These are phyloP conservation scores for Eucalyptus cladocalyx DNA, from an alignment of 345 rosid genomes.

Conservation along the genomic window DNA sequence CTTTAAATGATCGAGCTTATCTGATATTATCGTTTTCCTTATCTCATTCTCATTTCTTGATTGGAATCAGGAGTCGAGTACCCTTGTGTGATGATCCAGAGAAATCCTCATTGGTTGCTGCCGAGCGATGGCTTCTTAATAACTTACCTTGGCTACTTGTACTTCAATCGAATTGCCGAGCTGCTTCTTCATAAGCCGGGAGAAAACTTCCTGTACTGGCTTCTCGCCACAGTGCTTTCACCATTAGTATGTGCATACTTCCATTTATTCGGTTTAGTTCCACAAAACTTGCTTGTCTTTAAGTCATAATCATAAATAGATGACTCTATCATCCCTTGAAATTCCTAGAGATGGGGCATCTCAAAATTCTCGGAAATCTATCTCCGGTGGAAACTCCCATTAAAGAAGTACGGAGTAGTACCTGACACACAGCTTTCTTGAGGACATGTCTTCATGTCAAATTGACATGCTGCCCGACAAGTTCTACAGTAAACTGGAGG, in stretches of 20 bases:
- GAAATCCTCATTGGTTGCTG: constrained; percentile 14
- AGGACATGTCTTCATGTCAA: background rate
- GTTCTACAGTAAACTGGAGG: constrained; percentile 6
- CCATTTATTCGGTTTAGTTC: background rate
- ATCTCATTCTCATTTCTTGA: background rate
- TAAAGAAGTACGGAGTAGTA: constrained; percentile 2
- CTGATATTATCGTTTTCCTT: background rate
- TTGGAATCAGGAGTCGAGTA: constrained; percentile 1
- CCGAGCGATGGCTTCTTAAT: background rate
- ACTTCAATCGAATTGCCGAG: constrained; percentile 8
- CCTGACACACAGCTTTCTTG: constrained; percentile 5
- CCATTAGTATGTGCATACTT: constrained; percentile 8
- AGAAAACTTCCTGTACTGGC: background rate
- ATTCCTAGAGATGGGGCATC: constrained; percentile 7
- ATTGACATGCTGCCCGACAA: constrained; percentile 1
- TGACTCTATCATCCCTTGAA: background rate
- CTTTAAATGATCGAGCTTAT: background rate
- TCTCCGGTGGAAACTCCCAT: constrained; percentile 1
- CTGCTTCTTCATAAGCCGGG: constrained; percentile 23
- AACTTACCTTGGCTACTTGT: background rate
- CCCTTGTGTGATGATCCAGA: constrained; percentile 20
- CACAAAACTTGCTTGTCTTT: background rate
- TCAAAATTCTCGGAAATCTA: constrained; percentile 5
- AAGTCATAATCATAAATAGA: background rate
- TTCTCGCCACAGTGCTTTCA: constrained; percentile 9